phyloP scores from a whole-genome alignment of 140 eudicot genomes.

The Anethum foeniculum region DNA sequence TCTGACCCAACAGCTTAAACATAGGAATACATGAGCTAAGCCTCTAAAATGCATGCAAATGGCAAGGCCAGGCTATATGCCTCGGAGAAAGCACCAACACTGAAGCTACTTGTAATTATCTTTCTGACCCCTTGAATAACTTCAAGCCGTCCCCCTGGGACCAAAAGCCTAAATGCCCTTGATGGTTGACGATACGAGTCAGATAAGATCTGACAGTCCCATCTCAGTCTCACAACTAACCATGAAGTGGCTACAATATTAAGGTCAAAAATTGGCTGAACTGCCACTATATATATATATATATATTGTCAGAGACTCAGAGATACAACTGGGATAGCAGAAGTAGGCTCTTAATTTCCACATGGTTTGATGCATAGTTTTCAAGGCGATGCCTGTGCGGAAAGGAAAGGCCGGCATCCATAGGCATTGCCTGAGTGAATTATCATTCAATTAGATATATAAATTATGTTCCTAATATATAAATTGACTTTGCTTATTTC shows the following conservation, averaged over 20 bases:
- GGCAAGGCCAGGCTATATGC: neutral
- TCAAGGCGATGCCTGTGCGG: neutral
- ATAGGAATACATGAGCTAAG: neutral
- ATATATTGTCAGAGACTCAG: neutral
- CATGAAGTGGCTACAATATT: neutral
- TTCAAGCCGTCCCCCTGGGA: neutral
- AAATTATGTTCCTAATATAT: too few species aligned
- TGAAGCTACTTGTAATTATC: neutral
- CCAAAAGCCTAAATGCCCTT: neutral
- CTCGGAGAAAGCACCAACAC: neutral
- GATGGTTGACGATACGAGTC: neutral
- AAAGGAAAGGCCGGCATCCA: neutral
- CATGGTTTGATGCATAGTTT: neutral
- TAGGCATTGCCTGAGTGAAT: neutral
- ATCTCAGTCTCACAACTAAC: neutral
- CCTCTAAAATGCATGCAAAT: neutral
- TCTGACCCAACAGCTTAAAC: neutral
- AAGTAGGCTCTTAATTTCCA: neutral
- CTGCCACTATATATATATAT: too few species aligned
- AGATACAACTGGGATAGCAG: neutral
- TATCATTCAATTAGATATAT: neutral
- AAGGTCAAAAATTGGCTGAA: neutral
- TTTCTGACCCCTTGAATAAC: neutral
- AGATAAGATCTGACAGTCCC: neutral
- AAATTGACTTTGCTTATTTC: neutral